A percentile compares a stretch with the other conserved stretches of the same genome.
phyloP scores from a whole-genome alignment of 441 rosid genomes.

The Euphorbia schlechtendalii region DNA sequence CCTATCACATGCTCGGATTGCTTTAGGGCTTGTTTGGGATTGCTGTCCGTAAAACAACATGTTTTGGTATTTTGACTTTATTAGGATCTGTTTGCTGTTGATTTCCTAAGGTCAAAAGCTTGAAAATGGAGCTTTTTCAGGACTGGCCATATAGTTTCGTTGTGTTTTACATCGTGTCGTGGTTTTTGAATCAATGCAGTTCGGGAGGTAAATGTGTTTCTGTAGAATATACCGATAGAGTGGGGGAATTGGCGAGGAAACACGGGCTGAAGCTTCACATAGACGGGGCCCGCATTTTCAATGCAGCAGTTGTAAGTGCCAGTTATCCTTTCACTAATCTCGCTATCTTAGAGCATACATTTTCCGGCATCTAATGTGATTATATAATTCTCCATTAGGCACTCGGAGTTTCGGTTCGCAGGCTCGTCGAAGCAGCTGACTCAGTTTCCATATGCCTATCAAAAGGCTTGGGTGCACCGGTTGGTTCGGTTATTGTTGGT shows the following conservation, averaged over 20 bases:
- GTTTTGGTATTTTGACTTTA: too few relatives aligned
- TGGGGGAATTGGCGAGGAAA: slow-evolving; percentile 74
- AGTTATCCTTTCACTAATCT: too few relatives aligned
- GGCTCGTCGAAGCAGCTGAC: slow-evolving; percentile 82
- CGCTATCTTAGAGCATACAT: too few relatives aligned
- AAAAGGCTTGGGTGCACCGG: slow-evolving; percentile 91
- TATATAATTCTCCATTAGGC: slow-evolving; percentile 42
- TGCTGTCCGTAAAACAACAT: too few relatives aligned
- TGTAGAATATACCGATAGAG: slow-evolving; percentile 59
- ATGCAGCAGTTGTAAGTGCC: slow-evolving; percentile 71
- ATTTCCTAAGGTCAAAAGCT: too few relatives aligned
- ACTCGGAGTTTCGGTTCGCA: slow-evolving; percentile 69
- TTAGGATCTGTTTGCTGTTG: too few relatives aligned
- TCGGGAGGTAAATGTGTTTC: slow-evolving; percentile 79
- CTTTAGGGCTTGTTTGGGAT: too few relatives aligned
- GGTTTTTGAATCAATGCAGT: slow-evolving; percentile 36
- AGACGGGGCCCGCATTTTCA: slow-evolving; percentile 92
- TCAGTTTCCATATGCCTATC: slow-evolving; percentile 90
- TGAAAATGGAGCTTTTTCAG: too few relatives aligned
- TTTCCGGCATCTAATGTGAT: slow-evolving; percentile 16
- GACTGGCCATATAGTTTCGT: too few relatives aligned
- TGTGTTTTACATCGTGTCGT: slow-evolving; percentile 7
- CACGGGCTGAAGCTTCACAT: slow-evolving; percentile 88
- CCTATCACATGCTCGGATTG: background rate
- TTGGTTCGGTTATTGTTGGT: slow-evolving; percentile 84